phyloP scores from a whole-genome alignment of 169 alveolate species.

The Cryptosporidium meleagridis region DNA sequence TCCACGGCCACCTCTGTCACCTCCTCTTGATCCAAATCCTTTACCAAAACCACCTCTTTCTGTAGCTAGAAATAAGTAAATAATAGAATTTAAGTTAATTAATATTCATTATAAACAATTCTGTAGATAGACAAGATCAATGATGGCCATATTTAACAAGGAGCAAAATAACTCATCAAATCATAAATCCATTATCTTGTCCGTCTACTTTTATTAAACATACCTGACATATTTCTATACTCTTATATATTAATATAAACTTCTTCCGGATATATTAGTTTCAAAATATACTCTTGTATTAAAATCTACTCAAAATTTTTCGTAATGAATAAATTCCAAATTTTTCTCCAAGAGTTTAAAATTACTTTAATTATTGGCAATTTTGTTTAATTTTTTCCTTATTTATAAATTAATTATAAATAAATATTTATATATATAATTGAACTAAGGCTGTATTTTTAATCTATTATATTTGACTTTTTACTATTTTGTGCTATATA shows the following conservation, averaged over 20 bases:
- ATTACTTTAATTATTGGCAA: conserved; percentile 2
- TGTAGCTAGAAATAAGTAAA: conserved; percentile 23
- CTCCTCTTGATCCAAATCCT: conserved; percentile 80
- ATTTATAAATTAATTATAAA: not conserved
- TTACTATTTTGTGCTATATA: not conserved
- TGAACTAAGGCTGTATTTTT: too few relatives aligned
- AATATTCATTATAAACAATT: not conserved
- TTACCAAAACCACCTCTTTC: conserved; percentile 83
- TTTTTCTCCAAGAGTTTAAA: conserved; percentile 13
- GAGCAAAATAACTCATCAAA: not conserved
- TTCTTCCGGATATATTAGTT: not conserved
- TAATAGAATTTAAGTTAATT: conserved; percentile 11
- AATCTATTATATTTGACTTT: not conserved
- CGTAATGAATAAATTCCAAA: conserved; percentile 15
- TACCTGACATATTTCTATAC: conserved; percentile 61
- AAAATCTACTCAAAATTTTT: conserved; percentile 1
- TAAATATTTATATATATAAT: too few relatives aligned
- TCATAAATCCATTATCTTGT: not conserved
- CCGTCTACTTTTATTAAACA: not conserved
- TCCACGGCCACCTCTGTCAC: conserved; percentile 77
- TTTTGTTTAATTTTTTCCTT: not conserved
- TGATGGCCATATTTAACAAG: not conserved
- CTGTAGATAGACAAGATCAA: not conserved
- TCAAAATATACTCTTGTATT: not conserved
- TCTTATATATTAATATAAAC: conserved; percentile 5